Percentiles rank a stretch among this genome's conserved stretches.
These are phyloP conservation scores for Amphibolis antarctica DNA, from an alignment of 106 monocot species.

Conservation along the genomic window DNA sequence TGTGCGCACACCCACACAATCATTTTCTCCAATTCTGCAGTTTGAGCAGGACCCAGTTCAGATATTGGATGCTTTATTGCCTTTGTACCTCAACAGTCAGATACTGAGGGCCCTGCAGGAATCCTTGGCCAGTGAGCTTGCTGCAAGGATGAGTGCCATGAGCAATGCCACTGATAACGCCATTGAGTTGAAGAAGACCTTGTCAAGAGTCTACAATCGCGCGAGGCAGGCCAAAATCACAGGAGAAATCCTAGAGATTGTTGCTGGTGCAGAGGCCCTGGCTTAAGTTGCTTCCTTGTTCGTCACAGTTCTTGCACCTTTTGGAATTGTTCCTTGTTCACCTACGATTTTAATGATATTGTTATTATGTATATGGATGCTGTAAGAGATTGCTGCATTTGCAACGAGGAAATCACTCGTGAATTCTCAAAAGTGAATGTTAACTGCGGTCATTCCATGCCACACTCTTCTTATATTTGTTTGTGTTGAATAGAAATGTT, in stretches of 20 bases:
- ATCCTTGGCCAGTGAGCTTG: conserved; percentile 87
- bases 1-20: conserved; percentile 38
- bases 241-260: conserved; percentile 82
- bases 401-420: not conserved
- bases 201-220: conserved; percentile 59
- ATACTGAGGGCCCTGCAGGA: conserved; percentile 87
- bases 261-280: conserved; percentile 80
- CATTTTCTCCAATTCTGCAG: conserved; percentile 76
- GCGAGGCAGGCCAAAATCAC: conserved; percentile 89
- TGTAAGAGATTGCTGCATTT: not conserved
- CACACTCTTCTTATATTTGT: no score
- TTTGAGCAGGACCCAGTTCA: conserved; percentile 96
- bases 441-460: not conserved
- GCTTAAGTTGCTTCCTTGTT: conserved; percentile 6
- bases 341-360: not conserved
- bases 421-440: not conserved
- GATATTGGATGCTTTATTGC: conserved; percentile 83
- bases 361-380: conserved; percentile 1
- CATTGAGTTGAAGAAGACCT: conserved; percentile 38
- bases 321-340: conserved; percentile 1
- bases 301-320: not conserved
- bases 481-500: no score
- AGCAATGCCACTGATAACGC: conserved; percentile 88
- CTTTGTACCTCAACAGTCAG: conserved; percentile 90
- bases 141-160: conserved; percentile 90